Conservation (phyloP, 2,329 filamentous ascomycete species). For the Aspergillus sergii region DNA sequence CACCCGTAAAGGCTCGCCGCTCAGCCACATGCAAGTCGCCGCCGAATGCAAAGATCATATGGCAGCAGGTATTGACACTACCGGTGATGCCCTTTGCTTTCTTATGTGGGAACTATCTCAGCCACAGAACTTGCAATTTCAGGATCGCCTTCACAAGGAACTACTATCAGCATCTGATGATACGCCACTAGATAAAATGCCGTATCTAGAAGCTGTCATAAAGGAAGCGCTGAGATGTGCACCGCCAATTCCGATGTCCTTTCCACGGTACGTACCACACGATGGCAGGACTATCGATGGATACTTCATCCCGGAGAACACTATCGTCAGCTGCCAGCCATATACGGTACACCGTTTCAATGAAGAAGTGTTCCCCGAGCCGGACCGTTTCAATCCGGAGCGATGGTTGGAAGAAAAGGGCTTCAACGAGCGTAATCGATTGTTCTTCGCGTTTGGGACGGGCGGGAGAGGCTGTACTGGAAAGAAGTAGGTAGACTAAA, state of each 20-base stretch:
- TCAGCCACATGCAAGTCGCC: slow-evolving; percentile 60
- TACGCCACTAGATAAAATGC: slow-evolving; percentile 44
- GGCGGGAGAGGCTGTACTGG: slow-evolving; percentile 63
- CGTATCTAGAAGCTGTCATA: slow-evolving; percentile 65
- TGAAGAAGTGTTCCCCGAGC: slow-evolving; percentile 31
- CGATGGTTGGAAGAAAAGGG: slow-evolving; percentile 40
- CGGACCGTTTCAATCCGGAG: slow-evolving; percentile 35
- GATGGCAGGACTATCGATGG: slow-evolving; percentile 47
- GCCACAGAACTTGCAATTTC: slow-evolving; percentile 55
- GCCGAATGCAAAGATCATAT: slow-evolving; percentile 73
- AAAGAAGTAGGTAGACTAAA: slow-evolving; percentile 49
- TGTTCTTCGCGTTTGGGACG: slow-evolving; percentile 67
- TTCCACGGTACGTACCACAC: slow-evolving; percentile 48
- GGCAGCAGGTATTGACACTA: slow-evolving; percentile 72
- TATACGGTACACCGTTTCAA: slow-evolving; percentile 40
- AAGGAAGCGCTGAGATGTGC: slow-evolving; percentile 63
- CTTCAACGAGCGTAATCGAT: slow-evolving; percentile 47
- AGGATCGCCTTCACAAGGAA: slow-evolving; percentile 58
- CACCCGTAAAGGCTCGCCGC: slow-evolving; percentile 52
- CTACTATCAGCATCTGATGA: slow-evolving; percentile 45
- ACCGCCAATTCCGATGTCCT: slow-evolving; percentile 54
- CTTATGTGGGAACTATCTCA: slow-evolving; percentile 72
- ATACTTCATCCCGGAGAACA: slow-evolving; percentile 36
- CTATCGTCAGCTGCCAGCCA: slow-evolving; percentile 43
- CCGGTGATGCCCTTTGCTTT: slow-evolving; percentile 69